phyloP scores from a whole-genome alignment of 2,329 filamentous ascomycete genomes.

The Botrytis paeoniae region DNA sequence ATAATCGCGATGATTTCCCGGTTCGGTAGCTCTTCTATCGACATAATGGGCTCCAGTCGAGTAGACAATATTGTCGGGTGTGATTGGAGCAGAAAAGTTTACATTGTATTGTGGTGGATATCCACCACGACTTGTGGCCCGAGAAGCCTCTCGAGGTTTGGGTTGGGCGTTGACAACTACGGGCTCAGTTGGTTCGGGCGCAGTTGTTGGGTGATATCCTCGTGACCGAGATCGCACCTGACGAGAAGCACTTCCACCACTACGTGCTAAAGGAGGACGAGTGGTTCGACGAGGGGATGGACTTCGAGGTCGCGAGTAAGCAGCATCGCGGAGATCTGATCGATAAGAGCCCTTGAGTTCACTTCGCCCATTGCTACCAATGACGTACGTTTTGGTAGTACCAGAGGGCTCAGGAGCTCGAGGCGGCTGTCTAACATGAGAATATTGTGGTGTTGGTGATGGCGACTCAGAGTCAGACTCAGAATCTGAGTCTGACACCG shows the following conservation, averaged over 20 bases:
- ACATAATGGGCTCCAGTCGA: background rate
- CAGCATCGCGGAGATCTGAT: conserved; percentile 25
- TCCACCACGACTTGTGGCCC: conserved; percentile 13
- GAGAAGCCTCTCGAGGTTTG: conserved; percentile 25
- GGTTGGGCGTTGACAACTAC: conserved; percentile 24
- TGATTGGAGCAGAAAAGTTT: conserved; percentile 6
- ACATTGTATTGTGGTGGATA: conserved; percentile 9
- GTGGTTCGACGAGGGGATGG: conserved; percentile 28
- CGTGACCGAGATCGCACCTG: conserved; percentile 23
- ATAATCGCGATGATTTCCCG: conserved; percentile 15
- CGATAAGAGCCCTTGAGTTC: conserved; percentile 25
- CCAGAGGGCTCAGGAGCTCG: conserved; percentile 26
- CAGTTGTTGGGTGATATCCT: conserved; percentile 22
- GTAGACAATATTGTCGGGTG: background rate
- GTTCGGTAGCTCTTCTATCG: conserved; percentile 11
- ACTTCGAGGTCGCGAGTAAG: conserved; percentile 29
- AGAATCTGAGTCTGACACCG: conserved; percentile 11
- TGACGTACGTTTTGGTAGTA: conserved; percentile 24
- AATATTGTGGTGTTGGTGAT: conserved; percentile 15
- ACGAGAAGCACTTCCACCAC: conserved; percentile 15
- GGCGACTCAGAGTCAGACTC: conserved; percentile 14
- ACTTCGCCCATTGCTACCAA: conserved; percentile 29
- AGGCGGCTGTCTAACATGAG: conserved; percentile 18
- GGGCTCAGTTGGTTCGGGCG: conserved; percentile 24
- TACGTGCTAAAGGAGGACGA: conserved; percentile 24